Evolutionary conservation across 2,329 filamentous ascomycete genomes (phyloP).

Genomic region (Clonostachys byssicola): DNA sequence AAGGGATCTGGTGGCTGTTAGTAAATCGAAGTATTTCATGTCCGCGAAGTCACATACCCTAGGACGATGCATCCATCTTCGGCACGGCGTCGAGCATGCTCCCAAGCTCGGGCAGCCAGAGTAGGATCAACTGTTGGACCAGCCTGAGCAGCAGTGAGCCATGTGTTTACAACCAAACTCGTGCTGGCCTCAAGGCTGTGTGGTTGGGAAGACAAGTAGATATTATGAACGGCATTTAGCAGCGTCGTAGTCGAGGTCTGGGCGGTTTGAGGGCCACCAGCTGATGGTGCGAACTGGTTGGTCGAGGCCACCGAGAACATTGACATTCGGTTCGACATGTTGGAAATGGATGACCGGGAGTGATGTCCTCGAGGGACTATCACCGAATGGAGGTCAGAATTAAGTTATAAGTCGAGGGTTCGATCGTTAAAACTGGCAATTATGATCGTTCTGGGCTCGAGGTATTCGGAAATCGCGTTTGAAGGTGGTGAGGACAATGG

Average conservation of each 20-base stretch:
- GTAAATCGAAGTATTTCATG: not conserved
- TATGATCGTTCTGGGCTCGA: not conserved
- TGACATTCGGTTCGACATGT: conserved; percentile 62
- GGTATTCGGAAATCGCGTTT: not conserved
- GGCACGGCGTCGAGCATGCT: conserved; percentile 88
- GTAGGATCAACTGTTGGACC: conserved; percentile 74
- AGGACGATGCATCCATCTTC: conserved; percentile 93
- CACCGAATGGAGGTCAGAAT: conserved; percentile 16
- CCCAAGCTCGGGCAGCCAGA: conserved; percentile 82
- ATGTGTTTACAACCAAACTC: conserved; percentile 91
- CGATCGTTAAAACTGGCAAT: too few species aligned
- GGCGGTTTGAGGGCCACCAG: conserved; percentile 61
- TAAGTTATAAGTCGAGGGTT: not conserved
- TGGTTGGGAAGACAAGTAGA: conserved; percentile 77
- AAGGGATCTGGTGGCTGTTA: conserved; percentile 59
- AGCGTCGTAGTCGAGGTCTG: conserved; percentile 92
- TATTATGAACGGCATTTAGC: conserved; percentile 86
- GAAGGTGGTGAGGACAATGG: not conserved
- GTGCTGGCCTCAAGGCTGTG: conserved; percentile 86
- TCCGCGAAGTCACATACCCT: conserved; percentile 51
- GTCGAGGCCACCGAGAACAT: conserved; percentile 67
- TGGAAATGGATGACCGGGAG: conserved; percentile 10
- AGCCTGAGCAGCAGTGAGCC: conserved; percentile 75
- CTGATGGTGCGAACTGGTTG: conserved; percentile 52
- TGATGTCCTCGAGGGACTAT: conserved; percentile 32